Evolutionary conservation across 148 eudicot genomes (phyloP).

Genomic region (Simmondsia chinensis): DNA sequence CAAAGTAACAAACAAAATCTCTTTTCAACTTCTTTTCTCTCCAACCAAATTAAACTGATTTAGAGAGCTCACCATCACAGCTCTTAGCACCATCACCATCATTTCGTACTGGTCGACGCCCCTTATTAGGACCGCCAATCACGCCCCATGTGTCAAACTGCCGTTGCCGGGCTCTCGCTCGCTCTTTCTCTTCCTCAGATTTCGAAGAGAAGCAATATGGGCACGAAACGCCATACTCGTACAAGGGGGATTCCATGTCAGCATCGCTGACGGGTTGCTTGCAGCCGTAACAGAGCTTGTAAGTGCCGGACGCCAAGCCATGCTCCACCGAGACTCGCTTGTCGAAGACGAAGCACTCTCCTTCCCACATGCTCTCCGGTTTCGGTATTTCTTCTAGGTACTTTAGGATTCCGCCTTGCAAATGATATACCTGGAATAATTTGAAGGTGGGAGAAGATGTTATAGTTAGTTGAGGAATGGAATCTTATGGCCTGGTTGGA

Average conservation of each 20-base stretch:
- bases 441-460: background rate
- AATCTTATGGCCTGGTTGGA: no score
- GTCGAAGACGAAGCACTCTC: constrained; percentile 97
- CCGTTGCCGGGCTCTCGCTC: constrained; percentile 92
- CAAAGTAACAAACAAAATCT: constrained; percentile 1
- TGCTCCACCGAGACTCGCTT: constrained; percentile 94
- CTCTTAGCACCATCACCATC: constrained; percentile 3
- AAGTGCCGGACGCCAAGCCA: constrained; percentile 75
- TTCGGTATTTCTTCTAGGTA: constrained; percentile 89
- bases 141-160: constrained; percentile 86
- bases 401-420: constrained; percentile 84
- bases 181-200: constrained; percentile 88
- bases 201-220: constrained; percentile 72
- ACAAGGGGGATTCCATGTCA: constrained; percentile 88
- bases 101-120: constrained; percentile 45
- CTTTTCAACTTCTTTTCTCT: background rate
- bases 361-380: constrained; percentile 81
- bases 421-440: constrained; percentile 68
- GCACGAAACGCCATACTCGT: constrained; percentile 71
- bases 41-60: constrained; percentile 23
- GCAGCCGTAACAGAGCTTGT: constrained; percentile 96
- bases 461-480: no score
- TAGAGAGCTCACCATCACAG: constrained; percentile 18
- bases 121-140: constrained; percentile 94
- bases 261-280: constrained; percentile 95